Percentiles rank a stretch among this genome's conserved stretches.
Conservation (phyloP, 257 asterid genomes). For the Solanum acaule region DNA sequence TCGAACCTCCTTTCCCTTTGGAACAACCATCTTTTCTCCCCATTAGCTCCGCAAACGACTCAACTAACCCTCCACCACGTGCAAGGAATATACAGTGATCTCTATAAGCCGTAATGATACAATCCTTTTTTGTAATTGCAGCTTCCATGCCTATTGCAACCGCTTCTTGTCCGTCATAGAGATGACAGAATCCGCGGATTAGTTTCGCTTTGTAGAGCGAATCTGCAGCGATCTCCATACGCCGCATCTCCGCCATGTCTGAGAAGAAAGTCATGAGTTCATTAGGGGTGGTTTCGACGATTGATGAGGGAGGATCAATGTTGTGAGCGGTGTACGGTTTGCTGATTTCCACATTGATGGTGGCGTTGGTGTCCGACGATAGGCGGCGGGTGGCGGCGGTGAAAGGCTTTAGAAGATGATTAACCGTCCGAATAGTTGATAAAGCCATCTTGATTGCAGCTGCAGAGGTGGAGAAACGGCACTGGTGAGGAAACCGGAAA, state of each 20-base stretch:
- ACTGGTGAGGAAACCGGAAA: background rate
- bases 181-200: constrained; percentile 92
- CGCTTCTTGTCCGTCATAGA: constrained; percentile 96
- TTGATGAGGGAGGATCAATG: constrained; percentile 84
- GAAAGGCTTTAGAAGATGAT: background rate
- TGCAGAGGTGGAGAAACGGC: background rate
- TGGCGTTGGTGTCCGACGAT: constrained; percentile 39
- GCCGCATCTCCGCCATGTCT: constrained; percentile 86
- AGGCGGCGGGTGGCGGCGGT: constrained; percentile 35
- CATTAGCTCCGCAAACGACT: constrained; percentile 77
- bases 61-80: constrained; percentile 76
- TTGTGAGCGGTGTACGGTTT: constrained; percentile 75
- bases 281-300: constrained; percentile 57
- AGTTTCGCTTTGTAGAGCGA: constrained; percentile 88
- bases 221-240: constrained; percentile 92
- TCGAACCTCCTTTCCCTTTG: constrained; percentile 93
- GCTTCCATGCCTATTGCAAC: constrained; percentile 93
- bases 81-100: constrained; percentile 67
- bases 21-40: constrained; percentile 90
- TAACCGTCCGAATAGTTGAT: background rate
- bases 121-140: constrained; percentile 61
- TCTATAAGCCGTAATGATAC: constrained; percentile 72
- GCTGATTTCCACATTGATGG: constrained; percentile 69
- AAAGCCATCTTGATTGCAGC: background rate
- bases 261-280: constrained; percentile 74